phyloP scores from a whole-genome alignment of 1,284 basidiomycete genomes.

The Irpex sp. region DNA sequence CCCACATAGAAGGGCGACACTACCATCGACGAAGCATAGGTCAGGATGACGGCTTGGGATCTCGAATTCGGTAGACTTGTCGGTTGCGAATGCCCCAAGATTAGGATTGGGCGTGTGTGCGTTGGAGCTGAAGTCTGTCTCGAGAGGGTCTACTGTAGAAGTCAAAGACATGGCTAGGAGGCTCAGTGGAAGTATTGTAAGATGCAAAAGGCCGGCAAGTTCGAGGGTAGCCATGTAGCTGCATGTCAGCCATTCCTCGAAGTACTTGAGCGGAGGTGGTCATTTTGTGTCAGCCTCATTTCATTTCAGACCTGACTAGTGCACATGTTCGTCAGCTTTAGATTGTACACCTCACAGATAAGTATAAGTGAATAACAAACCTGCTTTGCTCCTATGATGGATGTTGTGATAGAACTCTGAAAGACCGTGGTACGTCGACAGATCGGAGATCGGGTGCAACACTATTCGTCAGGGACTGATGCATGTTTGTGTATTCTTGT shows the following conservation, averaged over 20 bases:
- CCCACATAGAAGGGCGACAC: conserved; percentile 54
- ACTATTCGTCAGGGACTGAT: too few species aligned
- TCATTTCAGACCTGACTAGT: neutral
- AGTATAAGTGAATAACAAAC: too few species aligned
- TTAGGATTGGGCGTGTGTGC: conserved; percentile 29
- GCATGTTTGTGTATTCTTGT: too few species aligned
- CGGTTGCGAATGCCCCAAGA: conserved; percentile 2
- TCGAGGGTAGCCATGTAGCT: neutral
- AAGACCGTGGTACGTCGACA: too few species aligned
- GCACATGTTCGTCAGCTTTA: neutral
- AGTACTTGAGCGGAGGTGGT: neutral
- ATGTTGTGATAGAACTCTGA: too few species aligned
- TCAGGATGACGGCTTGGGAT: conserved; percentile 42
- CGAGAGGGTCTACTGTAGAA: neutral
- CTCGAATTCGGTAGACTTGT: conserved; percentile 15
- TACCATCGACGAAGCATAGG: conserved; percentile 65
- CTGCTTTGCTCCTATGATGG: too few species aligned
- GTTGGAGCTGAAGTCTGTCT: conserved; percentile 45
- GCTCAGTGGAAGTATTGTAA: neutral
- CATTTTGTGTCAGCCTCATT: neutral
- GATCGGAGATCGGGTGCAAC: too few species aligned
- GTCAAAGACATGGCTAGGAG: conserved; percentile 5
- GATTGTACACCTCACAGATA: too few species aligned
- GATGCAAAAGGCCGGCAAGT: neutral
- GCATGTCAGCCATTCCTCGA: neutral